Evolutionary conservation across 2,329 filamentous ascomycete genomes (phyloP).

Genomic region (Trichoderma guizhouense): DNA sequence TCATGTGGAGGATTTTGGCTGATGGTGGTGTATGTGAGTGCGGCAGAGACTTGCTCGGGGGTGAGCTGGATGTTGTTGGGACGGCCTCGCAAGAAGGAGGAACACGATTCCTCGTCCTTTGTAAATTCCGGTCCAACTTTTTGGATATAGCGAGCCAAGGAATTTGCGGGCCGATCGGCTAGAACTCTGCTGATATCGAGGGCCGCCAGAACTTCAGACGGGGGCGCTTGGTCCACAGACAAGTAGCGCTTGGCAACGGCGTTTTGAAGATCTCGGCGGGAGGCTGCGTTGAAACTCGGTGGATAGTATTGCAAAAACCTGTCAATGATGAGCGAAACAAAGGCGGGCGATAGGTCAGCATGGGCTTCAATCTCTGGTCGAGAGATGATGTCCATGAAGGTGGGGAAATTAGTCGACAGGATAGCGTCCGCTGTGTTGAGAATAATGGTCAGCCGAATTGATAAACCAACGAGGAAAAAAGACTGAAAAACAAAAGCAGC

Average conservation of each 20-base stretch:
- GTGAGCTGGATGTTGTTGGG: slow-evolving; percentile 59
- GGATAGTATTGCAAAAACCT: slow-evolving; percentile 84
- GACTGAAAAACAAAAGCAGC: neutral
- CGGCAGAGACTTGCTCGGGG: slow-evolving; percentile 78
- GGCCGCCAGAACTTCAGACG: slow-evolving; percentile 66
- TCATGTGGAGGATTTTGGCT: slow-evolving; percentile 55
- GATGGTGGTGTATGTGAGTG: slow-evolving; percentile 65
- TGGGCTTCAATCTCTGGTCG: slow-evolving; percentile 60
- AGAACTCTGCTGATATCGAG: slow-evolving; percentile 67
- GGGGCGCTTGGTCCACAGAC: slow-evolving; percentile 60
- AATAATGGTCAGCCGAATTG: neutral
- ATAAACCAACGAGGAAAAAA: too few relatives aligned
- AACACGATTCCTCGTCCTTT: slow-evolving; percentile 66
- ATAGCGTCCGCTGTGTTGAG: slow-evolving; percentile 75
- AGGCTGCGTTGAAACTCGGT: slow-evolving; percentile 75
- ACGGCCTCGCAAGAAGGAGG: slow-evolving; percentile 51
- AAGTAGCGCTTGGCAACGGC: slow-evolving; percentile 68
- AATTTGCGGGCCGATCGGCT: slow-evolving; percentile 53
- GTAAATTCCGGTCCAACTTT: slow-evolving; percentile 72
- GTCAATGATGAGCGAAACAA: slow-evolving; percentile 78
- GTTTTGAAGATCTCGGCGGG: slow-evolving; percentile 65
- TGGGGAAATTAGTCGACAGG: slow-evolving; percentile 71
- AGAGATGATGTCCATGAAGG: slow-evolving; percentile 74
- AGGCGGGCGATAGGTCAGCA: slow-evolving; percentile 63
- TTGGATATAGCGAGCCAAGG: slow-evolving; percentile 66